Conservation (phyloP, 306 rosid genomes). For the Casuarina equisetifolia region DNA sequence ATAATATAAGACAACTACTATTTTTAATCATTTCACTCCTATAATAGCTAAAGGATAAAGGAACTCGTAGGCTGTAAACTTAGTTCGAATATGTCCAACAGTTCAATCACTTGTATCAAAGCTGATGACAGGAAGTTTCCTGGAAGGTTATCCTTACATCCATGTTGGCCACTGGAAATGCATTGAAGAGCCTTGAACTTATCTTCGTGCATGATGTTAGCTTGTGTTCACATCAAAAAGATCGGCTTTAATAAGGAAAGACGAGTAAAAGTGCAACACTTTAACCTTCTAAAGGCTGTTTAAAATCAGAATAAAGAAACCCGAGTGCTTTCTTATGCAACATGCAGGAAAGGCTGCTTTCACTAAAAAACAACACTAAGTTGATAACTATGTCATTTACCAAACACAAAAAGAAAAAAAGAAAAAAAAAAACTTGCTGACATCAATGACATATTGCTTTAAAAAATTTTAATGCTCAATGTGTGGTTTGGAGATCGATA, state of each 20-base stretch:
- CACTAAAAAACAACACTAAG: constrained; percentile 4
- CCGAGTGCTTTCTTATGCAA: constrained; percentile 28
- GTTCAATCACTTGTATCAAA: constrained; percentile 1
- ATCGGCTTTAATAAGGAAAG: neutral
- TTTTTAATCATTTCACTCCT: neutral
- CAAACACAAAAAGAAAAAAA: neutral
- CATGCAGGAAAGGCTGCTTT: constrained; percentile 27
- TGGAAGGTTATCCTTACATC: constrained; percentile 1
- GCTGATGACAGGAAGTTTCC: neutral
- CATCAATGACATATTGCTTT: constrained; percentile 23
- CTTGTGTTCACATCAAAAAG: neutral
- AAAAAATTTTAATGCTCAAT: constrained; percentile 22
- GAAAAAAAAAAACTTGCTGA: too few species aligned
- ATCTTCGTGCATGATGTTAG: neutral
- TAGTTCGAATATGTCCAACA: neutral
- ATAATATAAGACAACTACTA: too few species aligned
- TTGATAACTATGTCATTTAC: constrained; percentile 22
- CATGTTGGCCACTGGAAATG: constrained; percentile 4
- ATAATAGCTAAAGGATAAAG: neutral
- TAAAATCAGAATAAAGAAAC: constrained; percentile 22
- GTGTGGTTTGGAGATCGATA: constrained; percentile 28
- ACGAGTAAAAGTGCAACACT: constrained; percentile 13
- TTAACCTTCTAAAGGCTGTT: constrained; percentile 21
- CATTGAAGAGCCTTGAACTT: neutral
- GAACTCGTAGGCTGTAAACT: neutral